phyloP scores from a whole-genome alignment of 2,329 filamentous ascomycete species.

The Calonectria pauciramosa region DNA sequence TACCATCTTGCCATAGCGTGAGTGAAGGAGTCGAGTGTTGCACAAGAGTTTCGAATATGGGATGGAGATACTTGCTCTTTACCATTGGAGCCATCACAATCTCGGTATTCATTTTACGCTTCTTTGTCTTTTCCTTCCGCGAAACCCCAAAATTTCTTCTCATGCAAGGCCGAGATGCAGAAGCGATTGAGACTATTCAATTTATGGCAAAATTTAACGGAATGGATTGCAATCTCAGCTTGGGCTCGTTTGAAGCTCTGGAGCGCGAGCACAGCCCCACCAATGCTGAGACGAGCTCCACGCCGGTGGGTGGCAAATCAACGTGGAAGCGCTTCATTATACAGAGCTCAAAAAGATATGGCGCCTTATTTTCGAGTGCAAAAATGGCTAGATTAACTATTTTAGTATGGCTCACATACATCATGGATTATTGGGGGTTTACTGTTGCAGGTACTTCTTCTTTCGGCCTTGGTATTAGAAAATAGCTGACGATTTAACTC shows the following conservation, averaged over 20 bases:
- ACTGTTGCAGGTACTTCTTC: neutral
- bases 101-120: constrained; percentile 54
- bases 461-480: neutral
- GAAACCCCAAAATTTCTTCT: neutral
- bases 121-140: neutral
- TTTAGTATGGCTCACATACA: neutral
- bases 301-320: neutral
- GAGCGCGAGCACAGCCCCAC: neutral
- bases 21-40: constrained; percentile 47
- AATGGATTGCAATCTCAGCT: neutral
- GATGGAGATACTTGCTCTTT: constrained; percentile 64
- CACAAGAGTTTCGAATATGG: constrained; percentile 59
- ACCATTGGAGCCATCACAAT: constrained; percentile 60
- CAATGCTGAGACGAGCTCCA: neutral
- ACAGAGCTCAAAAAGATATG: neutral
- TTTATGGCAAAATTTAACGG: neutral
- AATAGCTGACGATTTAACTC: neutral
- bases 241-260: neutral
- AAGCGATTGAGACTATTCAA: neutral
- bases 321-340: neutral
- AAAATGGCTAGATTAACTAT: neutral
- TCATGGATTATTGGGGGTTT: neutral
- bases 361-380: neutral
- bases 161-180: neutral
- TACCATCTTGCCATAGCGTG: neutral